These are phyloP conservation scores for Albatrellus ellisii DNA, from an alignment of 768 basidiomycete genomes.

Conservation along the genomic window DNA sequence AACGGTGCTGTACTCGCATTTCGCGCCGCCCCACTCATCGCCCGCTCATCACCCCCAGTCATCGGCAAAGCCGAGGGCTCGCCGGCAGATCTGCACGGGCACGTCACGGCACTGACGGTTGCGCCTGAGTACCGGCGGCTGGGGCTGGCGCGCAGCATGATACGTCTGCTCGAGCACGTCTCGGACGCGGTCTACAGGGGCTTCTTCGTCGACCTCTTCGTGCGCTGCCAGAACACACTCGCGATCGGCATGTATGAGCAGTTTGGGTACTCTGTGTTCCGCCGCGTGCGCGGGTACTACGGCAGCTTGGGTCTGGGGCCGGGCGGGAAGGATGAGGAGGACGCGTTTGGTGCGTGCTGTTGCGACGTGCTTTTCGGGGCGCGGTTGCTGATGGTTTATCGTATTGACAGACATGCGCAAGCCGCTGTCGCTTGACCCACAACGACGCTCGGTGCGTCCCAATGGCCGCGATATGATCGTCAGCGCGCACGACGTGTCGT, in stretches of 20 bases:
- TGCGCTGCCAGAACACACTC: constrained; percentile 72
- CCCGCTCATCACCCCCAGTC: constrained; percentile 34
- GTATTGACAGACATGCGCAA: constrained; percentile 50
- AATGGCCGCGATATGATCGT: constrained; percentile 69
- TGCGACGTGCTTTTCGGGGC: neutral
- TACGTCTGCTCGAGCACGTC: constrained; percentile 73
- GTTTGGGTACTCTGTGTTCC: constrained; percentile 87
- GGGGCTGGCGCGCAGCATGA: constrained; percentile 77
- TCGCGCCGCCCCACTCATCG: constrained; percentile 2
- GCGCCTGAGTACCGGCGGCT: constrained; percentile 88
- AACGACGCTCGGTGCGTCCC: constrained; percentile 49
- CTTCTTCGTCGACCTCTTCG: constrained; percentile 93
- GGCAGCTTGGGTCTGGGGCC: constrained; percentile 63
- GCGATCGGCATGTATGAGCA: constrained; percentile 90
- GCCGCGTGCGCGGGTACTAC: constrained; percentile 86
- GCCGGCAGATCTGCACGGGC: constrained; percentile 75
- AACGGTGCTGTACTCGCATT: neutral
- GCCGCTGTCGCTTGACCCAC: constrained; percentile 48
- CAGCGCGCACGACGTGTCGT: constrained; percentile 44
- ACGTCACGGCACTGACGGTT: constrained; percentile 91
- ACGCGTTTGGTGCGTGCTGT: constrained; percentile 71
- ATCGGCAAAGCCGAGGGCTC: constrained; percentile 87
- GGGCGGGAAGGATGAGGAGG: constrained; percentile 73
- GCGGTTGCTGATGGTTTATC: neutral
- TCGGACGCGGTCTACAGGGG: constrained; percentile 72